Percentiles rank a stretch among this genome's conserved stretches.
phyloP scores from a whole-genome alignment of 73 alveolate species.

The Urostyla sp. region DNA sequence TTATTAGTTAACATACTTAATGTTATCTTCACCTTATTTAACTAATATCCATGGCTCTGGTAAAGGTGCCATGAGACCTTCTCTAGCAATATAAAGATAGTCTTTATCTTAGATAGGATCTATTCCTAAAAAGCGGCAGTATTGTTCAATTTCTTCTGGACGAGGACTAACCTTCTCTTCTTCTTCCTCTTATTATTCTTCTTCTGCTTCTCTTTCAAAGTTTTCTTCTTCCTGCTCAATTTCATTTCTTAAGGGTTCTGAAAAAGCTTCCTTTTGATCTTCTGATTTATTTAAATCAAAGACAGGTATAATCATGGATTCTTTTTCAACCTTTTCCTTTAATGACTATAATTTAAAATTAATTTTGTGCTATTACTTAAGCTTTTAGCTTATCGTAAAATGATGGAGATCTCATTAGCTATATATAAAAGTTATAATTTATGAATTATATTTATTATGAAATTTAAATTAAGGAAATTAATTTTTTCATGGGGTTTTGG shows the following conservation, averaged over 20 bases:
- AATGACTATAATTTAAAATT: too few relatives aligned
- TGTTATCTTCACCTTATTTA: background rate
- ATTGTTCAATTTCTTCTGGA: conserved; percentile 33
- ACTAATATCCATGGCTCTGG: conserved; percentile 41
- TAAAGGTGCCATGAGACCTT: conserved; percentile 45
- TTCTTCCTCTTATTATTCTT: background rate
- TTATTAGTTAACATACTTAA: background rate
- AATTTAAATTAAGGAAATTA: too few relatives aligned
- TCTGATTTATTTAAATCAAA: too few relatives aligned
- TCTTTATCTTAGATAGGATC: conserved; percentile 45
- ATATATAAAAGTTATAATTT: too few relatives aligned
- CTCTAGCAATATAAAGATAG: conserved; percentile 21
- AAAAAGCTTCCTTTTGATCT: too few relatives aligned
- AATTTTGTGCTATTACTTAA: too few relatives aligned
- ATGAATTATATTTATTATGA: too few relatives aligned
- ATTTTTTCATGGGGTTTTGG: too few relatives aligned
- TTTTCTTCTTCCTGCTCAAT: background rate
- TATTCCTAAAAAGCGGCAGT: conserved; percentile 43
- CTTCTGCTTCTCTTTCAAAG: background rate
- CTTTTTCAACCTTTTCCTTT: too few relatives aligned
- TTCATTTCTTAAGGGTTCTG: background rate
- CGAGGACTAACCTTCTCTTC: background rate
- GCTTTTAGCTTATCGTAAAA: too few relatives aligned
- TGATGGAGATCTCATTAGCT: too few relatives aligned
- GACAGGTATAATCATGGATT: too few relatives aligned